Conservation (phyloP, 306 rosid genomes). For the Ceratonia siliqua region DNA sequence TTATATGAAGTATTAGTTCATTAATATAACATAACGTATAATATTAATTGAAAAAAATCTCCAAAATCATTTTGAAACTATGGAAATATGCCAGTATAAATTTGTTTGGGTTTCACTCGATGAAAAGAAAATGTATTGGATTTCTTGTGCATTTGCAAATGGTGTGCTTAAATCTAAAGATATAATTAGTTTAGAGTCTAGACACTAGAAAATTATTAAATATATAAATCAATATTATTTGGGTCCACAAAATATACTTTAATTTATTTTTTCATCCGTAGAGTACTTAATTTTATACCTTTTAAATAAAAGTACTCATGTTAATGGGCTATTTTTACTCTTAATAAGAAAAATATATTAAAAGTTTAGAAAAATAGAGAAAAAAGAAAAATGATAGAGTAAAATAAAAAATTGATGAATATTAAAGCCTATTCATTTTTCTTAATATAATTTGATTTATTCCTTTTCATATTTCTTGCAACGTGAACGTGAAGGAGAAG, state of each 20-base stretch:
- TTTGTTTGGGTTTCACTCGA: too few relatives aligned
- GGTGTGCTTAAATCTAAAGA: not conserved
- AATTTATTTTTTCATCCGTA: not conserved
- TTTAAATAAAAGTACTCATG: not conserved
- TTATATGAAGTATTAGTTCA: too few relatives aligned
- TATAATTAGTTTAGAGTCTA: not conserved
- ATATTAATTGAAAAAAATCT: too few relatives aligned
- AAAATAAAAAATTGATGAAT: not conserved
- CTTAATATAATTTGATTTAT: not conserved
- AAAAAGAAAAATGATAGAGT: not conserved
- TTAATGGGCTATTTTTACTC: not conserved
- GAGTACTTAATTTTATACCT: not conserved
- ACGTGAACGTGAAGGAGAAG: constrained; percentile 42
- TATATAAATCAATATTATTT: not conserved
- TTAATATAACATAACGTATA: too few relatives aligned
- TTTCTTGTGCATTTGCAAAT: constrained; percentile 15
- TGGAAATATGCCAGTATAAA: too few relatives aligned
- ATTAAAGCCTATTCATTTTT: too few relatives aligned
- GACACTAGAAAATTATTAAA: not conserved
- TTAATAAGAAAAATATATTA: not conserved
- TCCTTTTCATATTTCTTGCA: not conserved
- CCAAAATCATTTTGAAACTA: too few relatives aligned
- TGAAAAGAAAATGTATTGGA: too few relatives aligned
- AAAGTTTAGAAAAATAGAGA: not conserved
- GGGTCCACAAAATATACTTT: not conserved